Conservation (phyloP, 163 green algal species). For the Scenedesmus sp. region DNA sequence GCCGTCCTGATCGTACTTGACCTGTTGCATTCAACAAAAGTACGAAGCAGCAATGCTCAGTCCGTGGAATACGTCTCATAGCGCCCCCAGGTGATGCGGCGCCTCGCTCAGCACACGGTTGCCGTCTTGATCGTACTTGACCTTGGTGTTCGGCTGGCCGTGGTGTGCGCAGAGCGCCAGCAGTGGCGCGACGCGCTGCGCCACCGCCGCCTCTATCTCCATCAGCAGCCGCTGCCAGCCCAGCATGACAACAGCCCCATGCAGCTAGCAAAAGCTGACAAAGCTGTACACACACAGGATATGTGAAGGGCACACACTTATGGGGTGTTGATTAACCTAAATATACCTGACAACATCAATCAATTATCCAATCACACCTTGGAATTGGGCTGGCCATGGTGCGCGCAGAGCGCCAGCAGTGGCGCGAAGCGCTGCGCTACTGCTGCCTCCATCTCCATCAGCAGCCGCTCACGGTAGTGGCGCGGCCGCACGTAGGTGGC, state of each 20-base stretch:
- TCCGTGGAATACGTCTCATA: constrained; percentile 52
- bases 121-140: constrained; percentile 61
- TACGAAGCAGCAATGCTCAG: neutral
- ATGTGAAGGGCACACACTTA: too few relatives aligned
- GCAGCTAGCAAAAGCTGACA: constrained; percentile 55
- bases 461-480: constrained; percentile 45
- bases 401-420: constrained; percentile 43
- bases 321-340: too few relatives aligned
- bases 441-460: constrained; percentile 50
- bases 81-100: constrained; percentile 59
- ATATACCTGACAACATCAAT: too few relatives aligned
- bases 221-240: neutral
- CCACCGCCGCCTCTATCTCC: neutral
- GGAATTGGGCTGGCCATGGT: constrained; percentile 55
- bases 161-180: constrained; percentile 28
- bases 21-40: neutral
- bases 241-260: constrained; percentile 61
- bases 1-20: neutral
- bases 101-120: constrained; percentile 56
- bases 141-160: constrained; percentile 16
- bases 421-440: constrained; percentile 23
- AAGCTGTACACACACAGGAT: neutral
- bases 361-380: constrained; percentile 30
- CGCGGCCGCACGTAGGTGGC: constrained; percentile 28
- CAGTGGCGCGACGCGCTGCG: neutral